phyloP scores from a whole-genome alignment of 208 protist genomes.

The Herpetomonas tarakana region DNA sequence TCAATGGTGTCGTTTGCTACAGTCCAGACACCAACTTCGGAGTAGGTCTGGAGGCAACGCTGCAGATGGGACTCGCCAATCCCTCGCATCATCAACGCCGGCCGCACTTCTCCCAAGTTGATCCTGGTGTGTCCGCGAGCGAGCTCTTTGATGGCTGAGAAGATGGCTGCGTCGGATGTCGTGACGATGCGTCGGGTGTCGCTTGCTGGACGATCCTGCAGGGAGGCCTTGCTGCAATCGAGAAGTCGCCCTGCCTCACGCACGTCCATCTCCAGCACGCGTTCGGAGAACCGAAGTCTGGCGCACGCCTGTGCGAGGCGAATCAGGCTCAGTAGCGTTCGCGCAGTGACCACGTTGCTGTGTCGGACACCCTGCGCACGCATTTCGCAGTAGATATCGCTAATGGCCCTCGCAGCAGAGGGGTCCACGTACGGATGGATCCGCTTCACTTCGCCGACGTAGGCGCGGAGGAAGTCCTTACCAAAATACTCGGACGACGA shows the following conservation, averaged over 20 bases:
- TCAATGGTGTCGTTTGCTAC: slow-evolving; percentile 64
- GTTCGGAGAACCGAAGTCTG: slow-evolving; percentile 81
- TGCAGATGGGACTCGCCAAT: slow-evolving; percentile 77
- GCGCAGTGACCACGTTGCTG: slow-evolving; percentile 82
- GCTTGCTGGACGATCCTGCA: slow-evolving; percentile 53
- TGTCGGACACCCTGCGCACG: slow-evolving; percentile 70
- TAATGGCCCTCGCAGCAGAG: slow-evolving; percentile 67
- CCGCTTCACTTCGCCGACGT: slow-evolving; percentile 79
- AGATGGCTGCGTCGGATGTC: slow-evolving; percentile 80
- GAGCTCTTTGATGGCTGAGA: slow-evolving; percentile 80
- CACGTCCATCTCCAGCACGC: slow-evolving; percentile 86
- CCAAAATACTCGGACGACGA: slow-evolving; percentile 73
- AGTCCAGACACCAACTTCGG: slow-evolving; percentile 76
- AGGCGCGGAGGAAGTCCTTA: slow-evolving; percentile 80
- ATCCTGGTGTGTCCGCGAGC: slow-evolving; percentile 46
- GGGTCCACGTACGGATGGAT: slow-evolving; percentile 82
- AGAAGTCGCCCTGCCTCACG: slow-evolving; percentile 85
- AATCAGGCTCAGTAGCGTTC: slow-evolving; percentile 92
- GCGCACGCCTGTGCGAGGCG: slow-evolving; percentile 94
- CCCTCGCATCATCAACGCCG: slow-evolving; percentile 77
- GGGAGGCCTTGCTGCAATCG: slow-evolving; percentile 83
- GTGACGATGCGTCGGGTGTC: slow-evolving; percentile 48
- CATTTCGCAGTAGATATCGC: slow-evolving; percentile 91
- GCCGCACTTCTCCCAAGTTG: slow-evolving; percentile 65
- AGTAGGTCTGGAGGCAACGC: slow-evolving; percentile 75